phyloP scores from a whole-genome alignment of 257 asterid genomes.

The Jaltomata sinuosa region DNA sequence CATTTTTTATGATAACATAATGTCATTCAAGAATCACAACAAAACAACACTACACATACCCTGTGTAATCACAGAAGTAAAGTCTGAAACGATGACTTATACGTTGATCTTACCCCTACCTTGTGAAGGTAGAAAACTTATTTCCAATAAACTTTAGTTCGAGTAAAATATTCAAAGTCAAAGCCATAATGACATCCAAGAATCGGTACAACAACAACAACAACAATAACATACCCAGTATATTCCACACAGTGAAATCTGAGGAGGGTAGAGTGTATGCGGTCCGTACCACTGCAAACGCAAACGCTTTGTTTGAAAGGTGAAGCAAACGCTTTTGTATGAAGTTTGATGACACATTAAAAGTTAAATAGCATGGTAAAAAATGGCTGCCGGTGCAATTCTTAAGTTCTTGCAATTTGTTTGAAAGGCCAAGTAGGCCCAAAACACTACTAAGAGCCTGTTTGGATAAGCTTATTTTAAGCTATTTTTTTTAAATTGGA shows the following conservation, averaged over 20 bases:
- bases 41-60: fast-evolving
- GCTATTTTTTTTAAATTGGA: too few relatives aligned
- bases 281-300: too few relatives aligned
- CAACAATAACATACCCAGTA: too few relatives aligned
- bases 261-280: too few relatives aligned
- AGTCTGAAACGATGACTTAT: background rate
- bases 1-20: background rate
- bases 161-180: background rate
- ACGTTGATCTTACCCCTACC: background rate
- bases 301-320: too few relatives aligned
- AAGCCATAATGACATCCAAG: background rate
- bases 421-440: background rate
- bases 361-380: too few relatives aligned
- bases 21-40: background rate
- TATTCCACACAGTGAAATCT: too few relatives aligned
- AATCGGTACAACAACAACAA: too few relatives aligned
- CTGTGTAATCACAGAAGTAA: too few relatives aligned
- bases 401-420: background rate
- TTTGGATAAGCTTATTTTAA: too few relatives aligned
- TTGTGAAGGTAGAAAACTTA: background rate
- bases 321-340: too few relatives aligned
- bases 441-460: background rate
- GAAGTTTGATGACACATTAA: too few relatives aligned
- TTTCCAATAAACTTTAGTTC: background rate
- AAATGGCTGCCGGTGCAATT: background rate